These are phyloP conservation scores for Kondoa subrosea DNA, from an alignment of 768 basidiomycete species.

Conservation along the genomic window DNA sequence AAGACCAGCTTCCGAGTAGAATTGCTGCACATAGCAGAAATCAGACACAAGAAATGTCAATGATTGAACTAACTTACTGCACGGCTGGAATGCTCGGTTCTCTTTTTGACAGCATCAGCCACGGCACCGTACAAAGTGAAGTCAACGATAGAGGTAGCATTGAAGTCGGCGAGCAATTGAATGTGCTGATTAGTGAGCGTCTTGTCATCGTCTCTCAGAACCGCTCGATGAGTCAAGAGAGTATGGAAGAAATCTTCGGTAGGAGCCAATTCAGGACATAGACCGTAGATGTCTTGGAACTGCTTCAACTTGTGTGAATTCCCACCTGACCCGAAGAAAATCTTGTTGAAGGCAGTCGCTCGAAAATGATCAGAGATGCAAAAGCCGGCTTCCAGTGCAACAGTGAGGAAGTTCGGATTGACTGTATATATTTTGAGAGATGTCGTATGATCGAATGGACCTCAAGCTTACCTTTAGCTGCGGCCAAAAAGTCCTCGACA, in stretches of 20 bases:
- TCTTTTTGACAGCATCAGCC: constrained; percentile 10
- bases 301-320: too few species aligned
- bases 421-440: neutral
- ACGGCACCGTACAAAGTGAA: constrained; percentile 12
- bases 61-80: neutral
- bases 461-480: neutral
- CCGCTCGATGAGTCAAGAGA: too few species aligned
- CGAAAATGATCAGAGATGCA: neutral
- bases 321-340: neutral
- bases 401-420: neutral
- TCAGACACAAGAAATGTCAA: neutral
- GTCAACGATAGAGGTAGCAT: constrained; percentile 9
- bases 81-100: too few species aligned
- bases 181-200: too few species aligned
- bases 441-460: neutral
- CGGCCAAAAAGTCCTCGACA: neutral
- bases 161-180: too few species aligned
- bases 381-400: neutral
- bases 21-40: neutral
- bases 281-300: too few species aligned
- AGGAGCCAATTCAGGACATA: too few species aligned
- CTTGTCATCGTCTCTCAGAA: too few species aligned
- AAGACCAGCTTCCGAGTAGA: neutral
- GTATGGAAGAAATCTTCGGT: too few species aligned
- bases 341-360: neutral